phyloP scores from a whole-genome alignment of 371 early-diverging fungal species.

The Mortierella sp. region DNA sequence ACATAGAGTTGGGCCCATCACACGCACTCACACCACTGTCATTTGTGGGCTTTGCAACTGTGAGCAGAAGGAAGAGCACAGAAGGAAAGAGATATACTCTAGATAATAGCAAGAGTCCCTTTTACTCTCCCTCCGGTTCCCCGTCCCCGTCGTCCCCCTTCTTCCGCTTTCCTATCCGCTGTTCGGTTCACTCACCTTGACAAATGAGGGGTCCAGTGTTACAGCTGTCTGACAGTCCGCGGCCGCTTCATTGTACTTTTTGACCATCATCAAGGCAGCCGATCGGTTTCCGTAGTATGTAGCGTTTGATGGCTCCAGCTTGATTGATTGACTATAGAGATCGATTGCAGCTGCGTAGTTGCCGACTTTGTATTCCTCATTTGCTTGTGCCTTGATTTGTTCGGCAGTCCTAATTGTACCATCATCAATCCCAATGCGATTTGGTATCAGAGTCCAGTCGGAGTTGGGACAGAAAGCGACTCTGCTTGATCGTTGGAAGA shows the following conservation, averaged over 20 bases:
- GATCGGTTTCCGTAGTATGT: constrained; percentile 86
- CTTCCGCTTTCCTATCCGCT: too few species aligned
- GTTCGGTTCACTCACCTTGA: constrained; percentile 66
- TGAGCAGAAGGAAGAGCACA: too few species aligned
- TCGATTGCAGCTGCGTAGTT: constrained; percentile 68
- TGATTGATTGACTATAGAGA: constrained; percentile 70
- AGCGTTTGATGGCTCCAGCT: constrained; percentile 68
- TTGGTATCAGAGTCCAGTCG: background rate
- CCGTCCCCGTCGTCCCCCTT: too few species aligned
- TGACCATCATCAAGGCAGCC: constrained; percentile 82
- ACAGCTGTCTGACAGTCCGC: constrained; percentile 77
- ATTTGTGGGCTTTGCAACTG: too few species aligned
- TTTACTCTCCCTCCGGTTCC: too few species aligned
- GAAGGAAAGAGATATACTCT: too few species aligned
- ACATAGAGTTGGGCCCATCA: too few species aligned
- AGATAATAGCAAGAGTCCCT: too few species aligned
- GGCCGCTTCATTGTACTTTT: constrained; percentile 71
- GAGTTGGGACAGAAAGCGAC: too few species aligned
- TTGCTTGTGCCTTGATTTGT: constrained; percentile 68
- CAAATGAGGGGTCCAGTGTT: constrained; percentile 68
- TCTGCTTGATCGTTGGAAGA: background rate
- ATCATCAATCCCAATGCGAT: background rate
- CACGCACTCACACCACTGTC: too few species aligned
- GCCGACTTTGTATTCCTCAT: constrained; percentile 68
- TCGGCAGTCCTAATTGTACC: constrained; percentile 57